A percentile compares a stretch with the other conserved stretches of the same genome.
phyloP scores from a whole-genome alignment of 2,329 filamentous ascomycete genomes.

The Neopestalotiopsis sp. region DNA sequence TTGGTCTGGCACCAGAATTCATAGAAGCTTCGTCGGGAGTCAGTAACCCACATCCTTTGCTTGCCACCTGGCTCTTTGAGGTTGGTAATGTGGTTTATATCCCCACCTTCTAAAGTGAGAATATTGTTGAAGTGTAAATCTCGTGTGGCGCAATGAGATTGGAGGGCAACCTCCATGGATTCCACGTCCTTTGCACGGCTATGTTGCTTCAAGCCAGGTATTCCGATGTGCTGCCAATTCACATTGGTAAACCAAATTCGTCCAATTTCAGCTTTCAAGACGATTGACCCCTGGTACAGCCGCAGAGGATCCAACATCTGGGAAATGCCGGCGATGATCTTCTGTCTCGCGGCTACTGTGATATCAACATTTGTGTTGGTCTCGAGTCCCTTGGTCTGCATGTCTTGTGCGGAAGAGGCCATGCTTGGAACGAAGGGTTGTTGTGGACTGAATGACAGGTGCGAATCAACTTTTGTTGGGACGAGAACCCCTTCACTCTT shows the following conservation, averaged over 20 bases:
- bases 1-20: conserved; percentile 19
- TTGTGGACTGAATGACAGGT: too few relatives aligned
- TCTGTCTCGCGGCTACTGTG: neutral
- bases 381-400: neutral
- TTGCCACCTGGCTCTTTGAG: neutral
- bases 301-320: conserved; percentile 19
- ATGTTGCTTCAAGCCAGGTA: conserved; percentile 3
- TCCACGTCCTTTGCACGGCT: neutral
- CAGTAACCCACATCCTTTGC: conserved; percentile 4
- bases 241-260: conserved; percentile 15
- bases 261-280: conserved; percentile 18
- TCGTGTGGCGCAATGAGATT: neutral
- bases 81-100: conserved; percentile 18
- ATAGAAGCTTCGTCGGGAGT: conserved; percentile 10
- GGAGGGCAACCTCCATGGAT: conserved; percentile 15
- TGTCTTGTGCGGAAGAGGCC: too few relatives aligned
- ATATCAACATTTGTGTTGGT: neutral
- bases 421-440: too few relatives aligned
- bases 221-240: conserved; percentile 10
- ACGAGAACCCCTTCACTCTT: too few relatives aligned
- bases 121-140: conserved; percentile 15
- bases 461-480: too few relatives aligned
- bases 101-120: conserved; percentile 14
- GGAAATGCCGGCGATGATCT: neutral
- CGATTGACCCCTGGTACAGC: conserved; percentile 15